A percentile compares a stretch with the other conserved stretches of the same genome.
Evolutionary conservation across 164 flowering plant species (phyloP).

Genomic region (Stephania japonica): DNA sequence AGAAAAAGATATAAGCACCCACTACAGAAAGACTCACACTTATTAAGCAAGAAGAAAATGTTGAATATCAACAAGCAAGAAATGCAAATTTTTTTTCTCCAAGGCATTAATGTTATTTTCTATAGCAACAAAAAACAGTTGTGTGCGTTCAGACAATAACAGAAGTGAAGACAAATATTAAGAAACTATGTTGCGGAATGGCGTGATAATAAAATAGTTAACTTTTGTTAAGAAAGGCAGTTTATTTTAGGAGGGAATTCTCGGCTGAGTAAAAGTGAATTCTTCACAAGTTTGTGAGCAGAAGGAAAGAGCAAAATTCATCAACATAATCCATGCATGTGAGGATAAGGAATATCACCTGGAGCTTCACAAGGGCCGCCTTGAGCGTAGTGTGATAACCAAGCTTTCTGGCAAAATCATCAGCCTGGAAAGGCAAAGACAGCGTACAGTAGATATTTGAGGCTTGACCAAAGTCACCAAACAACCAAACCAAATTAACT

Average conservation of each 20-base stretch:
- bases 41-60: not conserved
- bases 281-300: not conserved
- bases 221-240: not conserved
- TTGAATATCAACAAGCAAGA: not conserved
- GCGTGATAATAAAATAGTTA: not conserved
- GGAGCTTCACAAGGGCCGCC: constrained; percentile 84
- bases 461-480: not conserved
- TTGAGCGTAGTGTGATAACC: constrained; percentile 66
- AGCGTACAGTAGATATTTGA: not conserved
- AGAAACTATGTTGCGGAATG: not conserved
- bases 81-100: too few relatives aligned
- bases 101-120: too few relatives aligned
- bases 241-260: not conserved
- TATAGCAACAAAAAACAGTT: too few relatives aligned
- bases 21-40: not conserved
- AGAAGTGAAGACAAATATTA: not conserved
- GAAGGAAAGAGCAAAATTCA: not conserved
- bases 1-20: not conserved
- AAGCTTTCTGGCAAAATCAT: constrained; percentile 93
- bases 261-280: too few relatives aligned
- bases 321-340: not conserved
- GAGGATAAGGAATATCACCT: constrained; percentile 35
- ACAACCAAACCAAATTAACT: not conserved
- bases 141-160: not conserved
- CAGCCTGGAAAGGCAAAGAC: constrained; percentile 50